Evolutionary conservation across 192 early-diverging fungal species (phyloP), one percentile per base, ranked within the genome.

Genomic region (Umbelopsis vinacea): DNA sequence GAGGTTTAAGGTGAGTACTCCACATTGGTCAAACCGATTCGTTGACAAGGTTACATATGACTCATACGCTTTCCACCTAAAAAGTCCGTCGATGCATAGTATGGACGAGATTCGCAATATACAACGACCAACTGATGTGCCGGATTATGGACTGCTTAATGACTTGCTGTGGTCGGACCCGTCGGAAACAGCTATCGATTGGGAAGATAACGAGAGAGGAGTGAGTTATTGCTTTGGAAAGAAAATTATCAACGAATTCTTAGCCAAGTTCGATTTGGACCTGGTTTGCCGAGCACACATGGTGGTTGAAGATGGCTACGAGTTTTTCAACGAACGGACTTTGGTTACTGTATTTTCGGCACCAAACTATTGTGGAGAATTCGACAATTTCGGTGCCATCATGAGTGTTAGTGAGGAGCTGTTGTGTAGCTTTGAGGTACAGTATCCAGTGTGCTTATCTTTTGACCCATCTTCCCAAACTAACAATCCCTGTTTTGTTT

Each of bases 301-400:
- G 85, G 97, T 98, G 2, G 94, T 97, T 14, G 95, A 97, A 79
- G 97, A 98, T 79, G 97, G 97, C 10, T 98, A 98, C 78, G 96
- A 98, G 80, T 98, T 98, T 79, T 98, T 98, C 85, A 94, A 93
- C 52, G 95, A 97, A 79, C 88, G 97, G 43, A 92, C 95, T 67
- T 81, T 98, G 35, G 96, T 98, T 45, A 98, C 96, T 14, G 79
- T 98, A 71, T 98, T 98, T 78, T 94, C 92, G 10, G 96, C 95
- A 14, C 96, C 96, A 19, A 96, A 96, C 75, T 97, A 96, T 74
- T 97, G 96, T 76, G 94, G 95, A 35, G 92, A 94, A 74, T 94
- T 94, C 76, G 92, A 94, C 72, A 94, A 94, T 73, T 89, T 90
- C 40, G 93, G 93, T 33, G 92, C 93, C 1, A 92, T 94, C 83